A percentile compares a stretch with the other conserved stretches of the same genome.
phyloP scores from a whole-genome alignment of 2,329 filamentous ascomycete genomes.

The Cercospora berteroae region DNA sequence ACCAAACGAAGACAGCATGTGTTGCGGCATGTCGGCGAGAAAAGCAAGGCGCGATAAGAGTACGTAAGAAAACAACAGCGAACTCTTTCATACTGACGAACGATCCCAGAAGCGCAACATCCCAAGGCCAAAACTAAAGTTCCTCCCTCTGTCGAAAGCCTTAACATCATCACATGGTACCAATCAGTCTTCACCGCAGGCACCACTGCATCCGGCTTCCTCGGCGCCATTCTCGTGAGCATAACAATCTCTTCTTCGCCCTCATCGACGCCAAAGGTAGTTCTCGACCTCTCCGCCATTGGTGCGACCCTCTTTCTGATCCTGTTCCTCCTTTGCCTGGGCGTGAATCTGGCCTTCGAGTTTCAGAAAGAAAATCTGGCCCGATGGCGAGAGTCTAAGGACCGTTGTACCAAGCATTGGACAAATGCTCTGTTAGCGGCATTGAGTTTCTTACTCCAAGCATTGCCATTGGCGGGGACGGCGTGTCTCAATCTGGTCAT shows the following conservation, averaged over 20 bases:
- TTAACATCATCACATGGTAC: background rate
- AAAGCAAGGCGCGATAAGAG: background rate
- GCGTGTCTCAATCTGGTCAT: background rate
- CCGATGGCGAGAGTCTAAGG: background rate
- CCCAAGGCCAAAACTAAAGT: background rate
- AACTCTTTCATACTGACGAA: background rate
- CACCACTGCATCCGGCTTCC: background rate
- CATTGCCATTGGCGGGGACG: background rate
- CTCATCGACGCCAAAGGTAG: background rate
- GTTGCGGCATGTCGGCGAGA: background rate
- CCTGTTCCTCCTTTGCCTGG: background rate
- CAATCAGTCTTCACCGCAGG: background rate
- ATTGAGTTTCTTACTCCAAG: background rate
- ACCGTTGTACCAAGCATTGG: background rate
- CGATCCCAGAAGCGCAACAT: background rate
- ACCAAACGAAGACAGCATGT: background rate
- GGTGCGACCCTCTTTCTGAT: background rate
- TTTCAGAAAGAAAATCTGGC: background rate
- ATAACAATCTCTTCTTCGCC: background rate
- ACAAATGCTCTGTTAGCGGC: background rate
- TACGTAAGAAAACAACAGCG: background rate
- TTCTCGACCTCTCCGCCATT: background rate
- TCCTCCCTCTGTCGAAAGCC: background rate
- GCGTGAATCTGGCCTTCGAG: background rate
- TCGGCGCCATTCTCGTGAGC: background rate